Percentiles rank a stretch among this genome's conserved stretches.
These are phyloP conservation scores for Tricholoma flavovirens DNA, from an alignment of 768 basidiomycete genomes.

Conservation along the genomic window DNA sequence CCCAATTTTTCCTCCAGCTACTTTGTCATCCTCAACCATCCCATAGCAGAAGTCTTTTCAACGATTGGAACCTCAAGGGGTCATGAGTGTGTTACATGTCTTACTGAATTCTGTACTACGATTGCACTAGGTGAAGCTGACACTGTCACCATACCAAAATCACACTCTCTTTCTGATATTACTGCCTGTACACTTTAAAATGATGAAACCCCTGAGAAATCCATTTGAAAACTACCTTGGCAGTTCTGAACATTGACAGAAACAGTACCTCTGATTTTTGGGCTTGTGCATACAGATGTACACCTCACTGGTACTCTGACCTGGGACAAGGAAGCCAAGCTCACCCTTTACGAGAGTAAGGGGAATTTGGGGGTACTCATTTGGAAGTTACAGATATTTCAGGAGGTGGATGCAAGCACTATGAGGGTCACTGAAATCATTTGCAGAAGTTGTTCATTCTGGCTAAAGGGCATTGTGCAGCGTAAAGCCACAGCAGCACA, in stretches of 20 bases:
- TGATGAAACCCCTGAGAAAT: neutral
- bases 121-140: slow-evolving; percentile 23
- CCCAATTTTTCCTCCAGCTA: slow-evolving; percentile 27
- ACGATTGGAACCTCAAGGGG: slow-evolving; percentile 24
- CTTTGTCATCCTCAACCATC: slow-evolving; percentile 22
- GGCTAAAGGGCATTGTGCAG: slow-evolving; percentile 22
- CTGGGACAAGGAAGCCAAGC: slow-evolving; percentile 23
- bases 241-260: slow-evolving; percentile 28
- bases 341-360: slow-evolving; percentile 26
- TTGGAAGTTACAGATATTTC: slow-evolving; percentile 27
- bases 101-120: slow-evolving; percentile 24
- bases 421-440: slow-evolving; percentile 28
- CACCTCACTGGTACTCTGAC: slow-evolving; percentile 26
- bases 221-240: slow-evolving; percentile 14
- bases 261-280: slow-evolving; percentile 27
- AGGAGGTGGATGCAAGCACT: slow-evolving; percentile 18
- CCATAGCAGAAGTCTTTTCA: slow-evolving; percentile 22
- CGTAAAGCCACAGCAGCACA: slow-evolving; percentile 20
- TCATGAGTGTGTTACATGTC: slow-evolving; percentile 27
- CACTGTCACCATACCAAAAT: slow-evolving; percentile 13
- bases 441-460: slow-evolving; percentile 24
- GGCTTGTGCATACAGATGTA: slow-evolving; percentile 22
- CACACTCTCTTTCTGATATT: slow-evolving; percentile 9
- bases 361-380: slow-evolving; percentile 17
- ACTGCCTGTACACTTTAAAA: slow-evolving; percentile 8